Percentiles rank a stretch among this genome's conserved stretches.
Conservation (phyloP, 805 yeast species). For the Saccharomycopsis capsularis region DNA sequence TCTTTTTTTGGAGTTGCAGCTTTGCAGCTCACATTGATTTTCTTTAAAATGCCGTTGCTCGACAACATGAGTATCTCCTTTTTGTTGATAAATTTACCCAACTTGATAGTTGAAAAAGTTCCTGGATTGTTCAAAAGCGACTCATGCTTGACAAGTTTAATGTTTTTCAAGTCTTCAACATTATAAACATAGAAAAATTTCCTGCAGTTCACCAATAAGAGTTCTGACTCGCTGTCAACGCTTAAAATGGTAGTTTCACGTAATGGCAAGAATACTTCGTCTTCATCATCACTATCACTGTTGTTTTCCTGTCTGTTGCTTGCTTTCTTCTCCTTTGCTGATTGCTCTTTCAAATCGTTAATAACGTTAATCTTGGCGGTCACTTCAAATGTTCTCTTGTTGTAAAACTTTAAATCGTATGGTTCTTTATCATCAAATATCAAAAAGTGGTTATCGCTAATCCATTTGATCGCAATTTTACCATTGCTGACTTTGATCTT, state of each 20-base stretch:
- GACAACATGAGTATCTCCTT: conserved; percentile 9
- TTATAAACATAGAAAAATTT: conserved; percentile 19
- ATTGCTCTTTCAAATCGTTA: conserved; percentile 12
- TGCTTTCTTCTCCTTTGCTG: background rate
- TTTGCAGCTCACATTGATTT: background rate
- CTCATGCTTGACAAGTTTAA: background rate
- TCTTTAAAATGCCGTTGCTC: conserved; percentile 5
- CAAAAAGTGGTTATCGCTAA: conserved; percentile 5
- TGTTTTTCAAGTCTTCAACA: background rate
- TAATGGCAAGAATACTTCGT: conserved; percentile 17
- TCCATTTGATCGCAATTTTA: conserved; percentile 8
- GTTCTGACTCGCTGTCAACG: conserved; percentile 4
- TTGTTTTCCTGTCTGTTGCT: background rate
- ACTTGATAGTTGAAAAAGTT: conserved; percentile 4
- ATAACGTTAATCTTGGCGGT: conserved; percentile 15
- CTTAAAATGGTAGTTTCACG: conserved; percentile 18
- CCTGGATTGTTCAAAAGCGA: conserved; percentile 4
- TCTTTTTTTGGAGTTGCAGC: too few species aligned
- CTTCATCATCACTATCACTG: conserved; percentile 19
- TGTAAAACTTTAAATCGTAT: conserved; percentile 8
- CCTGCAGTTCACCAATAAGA: conserved; percentile 13
- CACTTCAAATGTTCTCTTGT: conserved; percentile 6
- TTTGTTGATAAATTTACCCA: conserved; percentile 3
- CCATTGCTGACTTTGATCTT: background rate
- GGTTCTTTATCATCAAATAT: conserved; percentile 15